phyloP scores from a whole-genome alignment of 108 stramenopile genomes.

The Fragilaria radians region DNA sequence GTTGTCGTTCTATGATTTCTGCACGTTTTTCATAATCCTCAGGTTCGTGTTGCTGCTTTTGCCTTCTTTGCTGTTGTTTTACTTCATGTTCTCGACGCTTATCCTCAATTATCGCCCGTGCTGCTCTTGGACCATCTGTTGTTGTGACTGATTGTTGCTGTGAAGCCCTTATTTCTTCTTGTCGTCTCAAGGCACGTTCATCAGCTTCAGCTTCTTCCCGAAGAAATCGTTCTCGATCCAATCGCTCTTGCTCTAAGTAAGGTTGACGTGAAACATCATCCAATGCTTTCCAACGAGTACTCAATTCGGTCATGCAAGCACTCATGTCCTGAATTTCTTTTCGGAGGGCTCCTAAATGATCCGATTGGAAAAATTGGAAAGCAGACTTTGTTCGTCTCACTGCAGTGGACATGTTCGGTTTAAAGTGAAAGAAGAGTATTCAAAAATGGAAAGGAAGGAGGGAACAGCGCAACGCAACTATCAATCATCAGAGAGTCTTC shows the following conservation, averaged over 20 bases:
- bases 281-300: conserved; percentile 63
- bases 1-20: conserved; percentile 58
- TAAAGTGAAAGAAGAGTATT: neutral
- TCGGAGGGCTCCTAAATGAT: conserved; percentile 54
- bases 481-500: neutral
- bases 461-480: neutral
- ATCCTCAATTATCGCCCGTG: conserved; percentile 38
- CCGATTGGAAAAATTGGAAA: conserved; percentile 72
- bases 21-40: conserved; percentile 46
- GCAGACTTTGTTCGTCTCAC: conserved; percentile 66
- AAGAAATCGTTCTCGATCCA: conserved; percentile 64
- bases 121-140: too few relatives aligned
- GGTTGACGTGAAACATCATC: conserved; percentile 22
- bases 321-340: conserved; percentile 66
- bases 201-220: conserved; percentile 70
- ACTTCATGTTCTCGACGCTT: conserved; percentile 34
- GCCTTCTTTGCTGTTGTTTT: conserved; percentile 14
- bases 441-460: neutral
- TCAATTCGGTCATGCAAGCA: conserved; percentile 74
- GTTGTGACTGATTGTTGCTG: too few relatives aligned
- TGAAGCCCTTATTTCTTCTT: too few relatives aligned
- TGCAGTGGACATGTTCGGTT: conserved; percentile 34
- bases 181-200: conserved; percentile 34
- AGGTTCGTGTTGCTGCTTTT: conserved; percentile 34
- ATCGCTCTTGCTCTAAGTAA: conserved; percentile 51